Base-by-base conservation (phyloP, 2,329 filamentous ascomycete species). In the Exophiala bonariae region DNA sequence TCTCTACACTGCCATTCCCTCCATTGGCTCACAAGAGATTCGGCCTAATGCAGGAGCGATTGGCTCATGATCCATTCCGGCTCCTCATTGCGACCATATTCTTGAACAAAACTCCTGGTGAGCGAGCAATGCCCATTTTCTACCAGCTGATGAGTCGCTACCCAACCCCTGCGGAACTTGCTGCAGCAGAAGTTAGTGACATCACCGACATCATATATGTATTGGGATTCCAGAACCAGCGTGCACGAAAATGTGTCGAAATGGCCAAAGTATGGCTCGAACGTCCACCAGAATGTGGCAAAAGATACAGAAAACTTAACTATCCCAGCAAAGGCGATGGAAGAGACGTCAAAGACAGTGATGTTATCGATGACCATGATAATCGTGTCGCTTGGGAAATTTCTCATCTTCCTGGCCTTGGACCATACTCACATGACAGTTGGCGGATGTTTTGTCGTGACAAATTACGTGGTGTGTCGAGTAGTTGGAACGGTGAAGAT, bases 371-470 rank as follows among this genome's bases (percentile, higher is more conserved):
- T 17, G 74, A 77, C 44, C 72, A 74, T 13, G 70, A 70, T 33
- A 72, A 75, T 9, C 68, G 72, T 1, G 75, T 79, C 3, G 78
- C 80, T 0, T 95, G 89, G 83, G 91, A 96, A 61, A 86, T 96
- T 50, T 89, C 86, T 0, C 88, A 95, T 65, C 72, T 96, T 47
- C 90, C 89, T 0, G 83, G 88, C 44, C 65, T 78, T 45, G 88
- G 90, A 13, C 76, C 82, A 1, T 96, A 96, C 65, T 87, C 89
- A 0, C 74, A 92, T 39, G 91, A 96, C 66, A 91, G 86, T 61
- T 96, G 89, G 87, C 82, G 91, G 3, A 96, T 96, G 54, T 96
- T 96, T 66, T 96, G 89, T 64, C 81, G 91, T 2, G 91, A 96
- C 63, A 74, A 78, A 23, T 66, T 95, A 18, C 78, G 90, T 6